Percentiles rank a stretch among this genome's conserved stretches.
These are phyloP conservation scores for Dothideomycetes sp. DNA, from an alignment of 2,329 filamentous ascomycete species.

Conservation along the genomic window DNA sequence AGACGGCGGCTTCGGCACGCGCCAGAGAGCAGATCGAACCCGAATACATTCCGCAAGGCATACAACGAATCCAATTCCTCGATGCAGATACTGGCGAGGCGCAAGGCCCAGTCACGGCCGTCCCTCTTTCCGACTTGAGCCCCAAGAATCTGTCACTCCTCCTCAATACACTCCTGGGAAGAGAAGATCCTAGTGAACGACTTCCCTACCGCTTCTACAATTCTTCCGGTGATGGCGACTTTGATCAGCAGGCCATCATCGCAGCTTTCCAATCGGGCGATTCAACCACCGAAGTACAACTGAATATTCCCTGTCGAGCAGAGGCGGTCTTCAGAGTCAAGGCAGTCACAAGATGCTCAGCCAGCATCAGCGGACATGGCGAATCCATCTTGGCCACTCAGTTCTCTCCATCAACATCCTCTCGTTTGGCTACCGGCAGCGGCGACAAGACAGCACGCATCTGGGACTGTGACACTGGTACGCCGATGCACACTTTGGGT, in stretches of 20 bases:
- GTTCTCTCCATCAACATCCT: conserved; percentile 71
- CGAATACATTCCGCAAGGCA: conserved; percentile 56
- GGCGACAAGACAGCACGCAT: conserved; percentile 86
- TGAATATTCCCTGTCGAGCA: conserved; percentile 57
- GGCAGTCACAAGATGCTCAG: conserved; percentile 79
- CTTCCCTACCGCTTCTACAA: conserved; percentile 56
- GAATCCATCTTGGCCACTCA: conserved; percentile 79
- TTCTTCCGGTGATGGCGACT: conserved; percentile 33
- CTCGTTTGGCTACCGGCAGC: conserved; percentile 72
- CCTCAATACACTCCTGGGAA: conserved; percentile 69
- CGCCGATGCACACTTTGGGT: conserved; percentile 72
- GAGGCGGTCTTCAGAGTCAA: conserved; percentile 93
- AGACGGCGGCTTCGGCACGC: conserved; percentile 60
- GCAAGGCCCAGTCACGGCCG: conserved; percentile 60
- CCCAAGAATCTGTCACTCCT: conserved; percentile 84
- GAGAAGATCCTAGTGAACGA: conserved; percentile 47
- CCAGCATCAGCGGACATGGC: conserved; percentile 80
- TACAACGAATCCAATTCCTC: conserved; percentile 62
- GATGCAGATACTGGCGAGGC: conserved; percentile 62
- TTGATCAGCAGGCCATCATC: conserved; percentile 23
- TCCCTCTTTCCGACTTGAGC: conserved; percentile 73
- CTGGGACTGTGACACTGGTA: conserved; percentile 92
- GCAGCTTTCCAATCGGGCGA: conserved; percentile 37
- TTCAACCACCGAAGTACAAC: conserved; percentile 46
- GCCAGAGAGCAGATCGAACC: conserved; percentile 60